A percentile compares a stretch with the other conserved stretches of the same genome.
Conservation (phyloP, 768 basidiomycete species). For the Tricholoma matsutake region DNA sequence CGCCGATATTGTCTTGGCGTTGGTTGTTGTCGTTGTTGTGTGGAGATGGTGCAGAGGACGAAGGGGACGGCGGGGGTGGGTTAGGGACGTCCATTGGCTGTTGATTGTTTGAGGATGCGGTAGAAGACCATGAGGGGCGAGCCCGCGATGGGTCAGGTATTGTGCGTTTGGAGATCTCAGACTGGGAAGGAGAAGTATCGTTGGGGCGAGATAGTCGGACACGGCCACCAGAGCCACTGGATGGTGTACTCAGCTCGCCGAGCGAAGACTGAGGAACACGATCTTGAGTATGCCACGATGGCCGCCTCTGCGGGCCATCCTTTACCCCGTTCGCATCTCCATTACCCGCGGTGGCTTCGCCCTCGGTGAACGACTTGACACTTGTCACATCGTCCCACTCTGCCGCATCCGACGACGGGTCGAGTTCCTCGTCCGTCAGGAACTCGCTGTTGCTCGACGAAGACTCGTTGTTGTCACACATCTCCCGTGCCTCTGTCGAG, state of each 20-base stretch:
- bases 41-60: slow-evolving; percentile 28
- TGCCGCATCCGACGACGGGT: slow-evolving; percentile 57
- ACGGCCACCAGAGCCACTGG: background rate
- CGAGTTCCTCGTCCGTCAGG: slow-evolving; percentile 66
- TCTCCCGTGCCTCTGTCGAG: slow-evolving; percentile 57
- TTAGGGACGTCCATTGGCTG: slow-evolving; percentile 31
- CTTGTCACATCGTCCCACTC: slow-evolving; percentile 73
- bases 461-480: slow-evolving; percentile 41
- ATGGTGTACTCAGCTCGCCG: slow-evolving; percentile 1
- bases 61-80: slow-evolving; percentile 50
- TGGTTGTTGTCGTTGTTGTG: background rate
- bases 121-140: slow-evolving; percentile 36
- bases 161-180: slow-evolving; percentile 40
- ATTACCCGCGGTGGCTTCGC: slow-evolving; percentile 19
- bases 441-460: slow-evolving; percentile 64
- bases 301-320: slow-evolving; percentile 31
- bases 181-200: slow-evolving; percentile 21
- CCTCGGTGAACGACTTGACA: slow-evolving; percentile 59
- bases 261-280: slow-evolving; percentile 21
- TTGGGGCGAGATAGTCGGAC: slow-evolving; percentile 9
- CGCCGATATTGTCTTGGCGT: slow-evolving; percentile 24
- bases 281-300: slow-evolving; percentile 46
- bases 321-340: slow-evolving; percentile 12
- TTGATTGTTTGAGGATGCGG: slow-evolving; percentile 26
- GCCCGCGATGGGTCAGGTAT: slow-evolving; percentile 42